Conservation (phyloP, 352 stramenopile species). For the Phytophthora citrophthora region DNA sequence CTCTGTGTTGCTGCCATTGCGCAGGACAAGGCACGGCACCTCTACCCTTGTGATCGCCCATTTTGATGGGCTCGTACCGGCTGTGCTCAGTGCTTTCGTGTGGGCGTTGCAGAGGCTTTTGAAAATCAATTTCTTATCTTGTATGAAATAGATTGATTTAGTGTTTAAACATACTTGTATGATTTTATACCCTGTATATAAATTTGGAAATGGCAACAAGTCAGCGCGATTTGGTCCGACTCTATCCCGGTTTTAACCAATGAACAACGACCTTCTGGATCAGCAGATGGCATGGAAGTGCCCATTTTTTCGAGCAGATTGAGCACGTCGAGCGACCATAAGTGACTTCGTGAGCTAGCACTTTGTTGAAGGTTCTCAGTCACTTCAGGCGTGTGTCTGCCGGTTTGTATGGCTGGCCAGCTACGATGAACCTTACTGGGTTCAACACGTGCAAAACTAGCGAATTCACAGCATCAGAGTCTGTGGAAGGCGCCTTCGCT, state of each 20-base stretch:
- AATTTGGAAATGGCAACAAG: background rate
- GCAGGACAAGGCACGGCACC: constrained; percentile 16
- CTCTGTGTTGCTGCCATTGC: constrained; percentile 20
- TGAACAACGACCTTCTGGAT: constrained; percentile 10
- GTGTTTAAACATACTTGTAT: background rate
- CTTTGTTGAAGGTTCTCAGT: constrained; percentile 2
- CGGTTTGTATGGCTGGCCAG: background rate
- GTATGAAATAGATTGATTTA: background rate
- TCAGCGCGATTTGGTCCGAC: constrained; percentile 22
- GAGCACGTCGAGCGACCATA: constrained; percentile 4
- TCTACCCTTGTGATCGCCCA: constrained; percentile 26
- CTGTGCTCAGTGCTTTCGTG: constrained; percentile 4
- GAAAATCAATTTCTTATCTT: constrained; percentile 1
- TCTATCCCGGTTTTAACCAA: constrained; percentile 5
- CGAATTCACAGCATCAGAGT: background rate
- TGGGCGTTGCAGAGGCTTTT: background rate
- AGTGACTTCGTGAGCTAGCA: background rate
- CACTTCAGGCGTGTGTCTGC: background rate
- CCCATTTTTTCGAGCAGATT: constrained; percentile 9
- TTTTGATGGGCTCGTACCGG: constrained; percentile 21
- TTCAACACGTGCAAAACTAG: constrained; percentile 3
- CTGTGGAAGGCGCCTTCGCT: background rate
- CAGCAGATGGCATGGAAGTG: constrained; percentile 1
- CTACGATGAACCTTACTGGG: no score
- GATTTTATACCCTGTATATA: constrained; percentile 7